Evolutionary conservation across 1,139 yeast genomes (phyloP).

Genomic region (Candida sp.): DNA sequence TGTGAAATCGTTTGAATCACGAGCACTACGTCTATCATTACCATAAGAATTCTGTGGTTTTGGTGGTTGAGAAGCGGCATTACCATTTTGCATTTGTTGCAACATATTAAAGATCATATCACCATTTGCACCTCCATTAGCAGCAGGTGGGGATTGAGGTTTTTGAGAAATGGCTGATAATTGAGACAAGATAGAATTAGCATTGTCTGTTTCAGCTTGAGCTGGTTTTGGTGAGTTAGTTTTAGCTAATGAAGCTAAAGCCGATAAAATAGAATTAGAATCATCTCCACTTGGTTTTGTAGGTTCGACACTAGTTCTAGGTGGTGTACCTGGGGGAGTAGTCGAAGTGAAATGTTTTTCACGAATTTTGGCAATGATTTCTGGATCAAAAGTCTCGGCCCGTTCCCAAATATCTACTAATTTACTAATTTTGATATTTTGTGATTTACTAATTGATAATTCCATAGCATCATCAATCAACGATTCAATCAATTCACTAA

Average conservation of each 20-base stretch:
- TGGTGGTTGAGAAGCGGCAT: slow-evolving; percentile 7
- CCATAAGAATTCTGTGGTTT: slow-evolving; percentile 13
- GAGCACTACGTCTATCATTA: slow-evolving; percentile 29
- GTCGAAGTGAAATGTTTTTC: slow-evolving; percentile 55
- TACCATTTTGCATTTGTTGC: slow-evolving; percentile 36
- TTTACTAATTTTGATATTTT: slow-evolving; percentile 72
- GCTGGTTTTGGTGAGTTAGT: slow-evolving; percentile 22
- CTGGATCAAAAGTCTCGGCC: slow-evolving; percentile 69
- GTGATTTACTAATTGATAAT: slow-evolving; percentile 47
- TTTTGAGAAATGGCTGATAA: slow-evolving; percentile 33
- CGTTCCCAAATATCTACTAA: slow-evolving; percentile 92
- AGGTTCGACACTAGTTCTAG: slow-evolving; percentile 28
- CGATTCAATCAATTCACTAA: slow-evolving; percentile 56
- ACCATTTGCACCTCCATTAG: slow-evolving; percentile 10
- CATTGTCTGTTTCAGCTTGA: slow-evolving; percentile 16
- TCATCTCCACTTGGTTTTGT: slow-evolving; percentile 29
- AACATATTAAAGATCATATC: slow-evolving; percentile 36
- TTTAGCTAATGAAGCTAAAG: slow-evolving; percentile 56
- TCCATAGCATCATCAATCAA: slow-evolving; percentile 59
- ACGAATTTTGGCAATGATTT: slow-evolving; percentile 53
- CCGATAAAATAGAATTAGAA: slow-evolving; percentile 60
- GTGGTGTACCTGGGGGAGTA: slow-evolving; percentile 57
- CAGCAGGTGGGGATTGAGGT: slow-evolving; percentile 16
- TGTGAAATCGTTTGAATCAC: slow-evolving; percentile 25
- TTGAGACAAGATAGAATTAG: slow-evolving; percentile 42